phyloP scores from a whole-genome alignment of 805 yeast genomes.

The Kazachstania viticola region DNA sequence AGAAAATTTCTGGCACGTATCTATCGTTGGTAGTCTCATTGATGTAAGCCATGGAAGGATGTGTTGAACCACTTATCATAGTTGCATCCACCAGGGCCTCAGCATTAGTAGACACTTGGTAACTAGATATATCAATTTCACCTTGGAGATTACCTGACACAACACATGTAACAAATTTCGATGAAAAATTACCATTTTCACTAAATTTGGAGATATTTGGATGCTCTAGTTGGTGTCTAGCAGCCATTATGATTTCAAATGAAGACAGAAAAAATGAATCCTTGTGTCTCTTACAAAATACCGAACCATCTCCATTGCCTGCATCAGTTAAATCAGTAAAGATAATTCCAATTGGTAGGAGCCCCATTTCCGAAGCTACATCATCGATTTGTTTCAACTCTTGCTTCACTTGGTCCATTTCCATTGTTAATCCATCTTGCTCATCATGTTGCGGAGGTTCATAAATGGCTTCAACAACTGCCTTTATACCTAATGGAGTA shows the following conservation, averaged over 20 bases:
- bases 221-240: constrained; percentile 55
- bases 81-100: constrained; percentile 84
- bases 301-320: constrained; percentile 79
- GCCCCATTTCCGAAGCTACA: constrained; percentile 47
- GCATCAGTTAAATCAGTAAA: constrained; percentile 87
- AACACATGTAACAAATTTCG: constrained; percentile 89
- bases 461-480: constrained; percentile 84
- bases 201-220: constrained; percentile 58
- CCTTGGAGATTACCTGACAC: constrained; percentile 80
- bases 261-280: constrained; percentile 84
- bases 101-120: constrained; percentile 80
- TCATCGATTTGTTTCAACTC: constrained; percentile 40
- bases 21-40: constrained; percentile 60
- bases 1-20: constrained; percentile 91
- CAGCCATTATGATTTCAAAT: constrained; percentile 77
- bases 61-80: constrained; percentile 75
- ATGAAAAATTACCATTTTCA: constrained; percentile 55
- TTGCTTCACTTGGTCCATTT: constrained; percentile 26
- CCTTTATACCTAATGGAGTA: constrained; percentile 81
- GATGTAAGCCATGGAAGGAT: constrained; percentile 77
- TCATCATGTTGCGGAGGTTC: constrained; percentile 88
- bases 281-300: constrained; percentile 83
- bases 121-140: constrained; percentile 82
- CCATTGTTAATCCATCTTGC: constrained; percentile 72
- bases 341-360: constrained; percentile 66